Evolutionary conservation across 495 filamentous ascomycete genomes (phyloP).

Genomic region (Talaromyces ruber): DNA sequence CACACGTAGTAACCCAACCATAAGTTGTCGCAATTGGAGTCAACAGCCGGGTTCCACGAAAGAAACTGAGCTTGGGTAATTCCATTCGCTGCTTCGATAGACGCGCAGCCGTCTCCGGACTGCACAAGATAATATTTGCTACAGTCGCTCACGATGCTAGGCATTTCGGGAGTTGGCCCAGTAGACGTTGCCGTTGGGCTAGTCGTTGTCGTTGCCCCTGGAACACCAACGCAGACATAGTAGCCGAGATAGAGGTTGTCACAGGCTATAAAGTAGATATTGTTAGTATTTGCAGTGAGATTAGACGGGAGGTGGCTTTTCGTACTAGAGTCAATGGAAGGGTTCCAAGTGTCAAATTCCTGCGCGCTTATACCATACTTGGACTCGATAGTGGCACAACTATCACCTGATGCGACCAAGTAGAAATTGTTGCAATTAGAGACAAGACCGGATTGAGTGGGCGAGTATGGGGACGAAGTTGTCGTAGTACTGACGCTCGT

Average conservation of each 20-base stretch:
- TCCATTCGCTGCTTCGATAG: conserved; percentile 17
- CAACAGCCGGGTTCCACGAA: conserved; percentile 25
- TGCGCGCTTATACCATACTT: conserved; percentile 3
- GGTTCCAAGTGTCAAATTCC: conserved; percentile 11
- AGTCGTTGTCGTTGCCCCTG: conserved; percentile 7
- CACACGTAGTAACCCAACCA: conserved; percentile 19
- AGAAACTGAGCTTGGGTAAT: conserved; percentile 14
- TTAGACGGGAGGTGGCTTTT: background rate
- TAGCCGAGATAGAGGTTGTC: conserved; percentile 4
- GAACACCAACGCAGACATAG: conserved; percentile 11
- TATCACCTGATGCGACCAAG: conserved; percentile 28
- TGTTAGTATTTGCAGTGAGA: background rate
- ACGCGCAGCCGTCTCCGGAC: conserved; percentile 23
- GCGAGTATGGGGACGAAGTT: conserved; percentile 25
- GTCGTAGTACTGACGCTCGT: background rate
- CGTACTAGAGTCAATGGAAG: conserved; percentile 8
- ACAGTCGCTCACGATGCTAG: conserved; percentile 31
- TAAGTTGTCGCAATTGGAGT: conserved; percentile 12
- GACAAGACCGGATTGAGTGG: conserved; percentile 19
- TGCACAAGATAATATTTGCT: conserved; percentile 26
- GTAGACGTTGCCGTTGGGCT: conserved; percentile 9
- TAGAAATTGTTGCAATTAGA: conserved; percentile 51
- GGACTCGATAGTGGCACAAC: background rate
- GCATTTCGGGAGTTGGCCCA: conserved; percentile 22
- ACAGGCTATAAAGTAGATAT: conserved; percentile 3